These are phyloP conservation scores for Pelagophyceae sp. DNA, from an alignment of 352 stramenopile genomes.

Conservation along the genomic window DNA sequence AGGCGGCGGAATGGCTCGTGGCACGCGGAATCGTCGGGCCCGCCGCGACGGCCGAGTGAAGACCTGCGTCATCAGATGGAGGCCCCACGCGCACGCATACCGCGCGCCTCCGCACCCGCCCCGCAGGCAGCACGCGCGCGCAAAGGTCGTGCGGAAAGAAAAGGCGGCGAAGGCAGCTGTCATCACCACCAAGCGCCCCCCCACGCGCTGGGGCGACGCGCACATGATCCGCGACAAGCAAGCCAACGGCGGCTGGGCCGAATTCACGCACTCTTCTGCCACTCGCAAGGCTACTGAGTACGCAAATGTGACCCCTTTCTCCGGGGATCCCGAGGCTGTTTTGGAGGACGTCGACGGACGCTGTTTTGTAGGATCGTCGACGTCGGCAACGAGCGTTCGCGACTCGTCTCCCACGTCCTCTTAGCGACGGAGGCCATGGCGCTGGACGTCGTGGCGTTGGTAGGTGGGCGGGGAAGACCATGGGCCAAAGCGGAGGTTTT, in stretches of 20 bases:
- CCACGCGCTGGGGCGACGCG: constrained; percentile 4
- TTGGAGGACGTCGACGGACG: neutral
- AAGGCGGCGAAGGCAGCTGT: neutral
- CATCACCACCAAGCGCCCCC: neutral
- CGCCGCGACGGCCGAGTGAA: neutral
- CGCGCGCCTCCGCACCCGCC: neutral
- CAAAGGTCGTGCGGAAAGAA: neutral
- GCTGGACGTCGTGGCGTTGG: neutral
- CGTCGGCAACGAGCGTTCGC: neutral
- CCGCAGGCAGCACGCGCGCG: neutral
- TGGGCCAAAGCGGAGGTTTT: no score
- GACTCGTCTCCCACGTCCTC: neutral
- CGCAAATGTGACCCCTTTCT: neutral
- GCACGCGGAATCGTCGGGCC: neutral
- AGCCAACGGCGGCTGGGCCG: neutral
- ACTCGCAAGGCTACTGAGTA: no score
- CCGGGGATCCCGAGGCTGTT: neutral
- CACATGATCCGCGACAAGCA: neutral
- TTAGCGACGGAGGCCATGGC: neutral
- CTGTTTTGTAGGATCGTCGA: neutral
- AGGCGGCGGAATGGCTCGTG: neutral
- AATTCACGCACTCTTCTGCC: no score
- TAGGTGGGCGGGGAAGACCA: no score
- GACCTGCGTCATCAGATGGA: neutral
- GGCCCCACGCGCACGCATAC: neutral